A percentile compares a stretch with the other conserved stretches of the same genome.
Conservation (phyloP, 2,329 filamentous ascomycete species). For the Ophiostoma himal-ulmi region DNA sequence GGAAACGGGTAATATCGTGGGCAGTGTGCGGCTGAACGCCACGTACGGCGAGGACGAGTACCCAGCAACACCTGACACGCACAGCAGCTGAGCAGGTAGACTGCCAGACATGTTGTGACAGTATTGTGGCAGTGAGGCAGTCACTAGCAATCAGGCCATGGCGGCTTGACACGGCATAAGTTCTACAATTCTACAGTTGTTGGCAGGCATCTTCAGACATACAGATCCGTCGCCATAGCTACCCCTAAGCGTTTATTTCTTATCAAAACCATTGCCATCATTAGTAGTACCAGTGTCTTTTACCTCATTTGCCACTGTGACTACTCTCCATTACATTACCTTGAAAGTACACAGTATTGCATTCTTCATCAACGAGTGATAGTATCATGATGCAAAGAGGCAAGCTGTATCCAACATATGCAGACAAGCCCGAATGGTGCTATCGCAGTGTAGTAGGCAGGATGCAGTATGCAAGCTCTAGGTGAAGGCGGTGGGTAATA, state of each 20-base stretch:
- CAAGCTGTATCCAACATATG: not conserved
- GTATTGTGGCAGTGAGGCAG: not conserved
- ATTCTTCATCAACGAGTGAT: not conserved
- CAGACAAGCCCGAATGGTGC: not conserved
- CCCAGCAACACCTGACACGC: conserved; percentile 30
- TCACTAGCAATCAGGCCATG: not conserved
- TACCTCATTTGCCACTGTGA: not conserved
- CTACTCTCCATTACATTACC: not conserved
- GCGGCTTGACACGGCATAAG: not conserved
- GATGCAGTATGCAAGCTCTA: not conserved
- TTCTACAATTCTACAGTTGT: not conserved
- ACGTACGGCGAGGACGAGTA: conserved; percentile 48
- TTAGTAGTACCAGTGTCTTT: not conserved
- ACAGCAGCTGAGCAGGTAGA: not conserved
- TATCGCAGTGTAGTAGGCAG: not conserved
- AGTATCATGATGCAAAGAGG: not conserved
- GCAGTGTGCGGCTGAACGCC: conserved; percentile 43
- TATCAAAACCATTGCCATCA: not conserved
- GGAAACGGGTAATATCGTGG: conserved; percentile 42
- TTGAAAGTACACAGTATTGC: not conserved
- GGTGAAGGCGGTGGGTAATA: not conserved
- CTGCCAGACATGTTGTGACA: not conserved
- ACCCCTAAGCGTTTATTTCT: not conserved
- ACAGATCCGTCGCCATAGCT: not conserved
- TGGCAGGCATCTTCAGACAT: not conserved